Evolutionary conservation across 106 monocot species (phyloP).

Genomic region (Dioscorea dumetorum): DNA sequence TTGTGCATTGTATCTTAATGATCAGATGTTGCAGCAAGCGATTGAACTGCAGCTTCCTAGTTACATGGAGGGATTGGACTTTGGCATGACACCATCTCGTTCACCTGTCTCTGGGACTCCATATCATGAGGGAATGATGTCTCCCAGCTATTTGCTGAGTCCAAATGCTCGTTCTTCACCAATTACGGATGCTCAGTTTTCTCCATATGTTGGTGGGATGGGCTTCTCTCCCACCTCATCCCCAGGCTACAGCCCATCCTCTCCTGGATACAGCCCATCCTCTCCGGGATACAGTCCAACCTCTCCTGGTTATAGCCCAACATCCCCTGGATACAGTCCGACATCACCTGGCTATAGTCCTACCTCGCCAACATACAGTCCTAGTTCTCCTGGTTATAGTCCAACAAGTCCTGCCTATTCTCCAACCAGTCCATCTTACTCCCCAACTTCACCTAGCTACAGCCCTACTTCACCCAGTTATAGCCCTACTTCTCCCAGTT

Average conservation of each 20-base stretch:
- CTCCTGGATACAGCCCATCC: conserved; percentile 89
- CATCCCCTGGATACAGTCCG: conserved; percentile 87
- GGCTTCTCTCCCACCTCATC: conserved; percentile 86
- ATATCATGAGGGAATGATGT: conserved; percentile 98
- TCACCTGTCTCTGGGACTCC: conserved; percentile 88
- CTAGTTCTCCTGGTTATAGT: conserved; percentile 88
- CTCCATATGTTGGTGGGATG: conserved; percentile 96
- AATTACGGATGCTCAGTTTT: conserved; percentile 93
- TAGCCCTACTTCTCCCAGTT: conserved; percentile 71
- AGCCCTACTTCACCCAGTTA: conserved; percentile 65
- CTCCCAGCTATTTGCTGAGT: conserved; percentile 81
- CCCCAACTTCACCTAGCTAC: conserved; percentile 62
- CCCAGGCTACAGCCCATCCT: conserved; percentile 91
- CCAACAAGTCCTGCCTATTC: conserved; percentile 98
- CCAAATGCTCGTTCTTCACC: conserved; percentile 87
- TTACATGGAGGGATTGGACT: conserved; percentile 89
- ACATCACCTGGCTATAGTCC: conserved; percentile 93
- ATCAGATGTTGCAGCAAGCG: conserved; percentile 93
- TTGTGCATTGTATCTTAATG: conserved; percentile 83
- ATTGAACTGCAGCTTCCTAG: conserved; percentile 97
- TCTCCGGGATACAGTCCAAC: conserved; percentile 92
- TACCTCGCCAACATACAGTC: conserved; percentile 86
- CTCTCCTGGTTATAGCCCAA: conserved; percentile 88
- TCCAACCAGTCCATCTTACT: conserved; percentile 86
- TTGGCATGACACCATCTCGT: conserved; percentile 87